Evolutionary conservation across 208 protist species (phyloP), one percentile per base, ranked within the genome.

Genomic region (Acanthamoeba sp.): DNA sequence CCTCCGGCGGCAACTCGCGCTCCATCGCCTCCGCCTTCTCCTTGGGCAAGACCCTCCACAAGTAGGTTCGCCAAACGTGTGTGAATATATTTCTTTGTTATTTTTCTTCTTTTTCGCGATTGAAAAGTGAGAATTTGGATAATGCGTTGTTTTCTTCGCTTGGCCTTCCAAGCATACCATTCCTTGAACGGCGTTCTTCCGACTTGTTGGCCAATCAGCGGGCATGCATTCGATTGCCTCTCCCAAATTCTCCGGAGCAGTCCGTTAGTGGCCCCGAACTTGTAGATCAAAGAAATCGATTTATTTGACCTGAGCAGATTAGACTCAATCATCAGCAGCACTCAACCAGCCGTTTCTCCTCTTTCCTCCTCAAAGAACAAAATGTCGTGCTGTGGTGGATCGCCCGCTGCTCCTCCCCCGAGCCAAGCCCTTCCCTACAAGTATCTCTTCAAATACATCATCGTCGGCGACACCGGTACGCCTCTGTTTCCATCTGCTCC

Each of bases 391-490:
- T 92, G 55, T 92, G 55, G 55, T 36, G 87, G 55, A 32, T 34
- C 34, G 27, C 22, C 59, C 73, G 27, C 87, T 92, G 40, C 87
- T 38, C 62, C 59, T 40, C 62, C 87, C n/a, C 55, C 62, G 40
- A 52, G 38, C 42, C 62, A 66, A 38, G 87, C 87, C n/a, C 36
- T 92, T 36, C 62, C 96, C 7, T 98, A 98, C 84, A 95, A 96
- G 16, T 99, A 99, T 94, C 95, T 99, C 38, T 99, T 99, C 98
- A 99, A 99, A 97, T 99, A 99, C 97, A 99, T 99, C 94, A 94
- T 96, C 42, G 91, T 95, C 59, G 93, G 94, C 16, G 95, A 97
- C 73, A 98, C 97, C 96, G 99, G 98, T 92, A 52, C 55, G 82
- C 34, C 20, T 78, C 36, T 69, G 22, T 7, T 36, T 87, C 57